Conservation (phyloP, 139 green algal species). For the Mesotaenium endlicherianum region DNA sequence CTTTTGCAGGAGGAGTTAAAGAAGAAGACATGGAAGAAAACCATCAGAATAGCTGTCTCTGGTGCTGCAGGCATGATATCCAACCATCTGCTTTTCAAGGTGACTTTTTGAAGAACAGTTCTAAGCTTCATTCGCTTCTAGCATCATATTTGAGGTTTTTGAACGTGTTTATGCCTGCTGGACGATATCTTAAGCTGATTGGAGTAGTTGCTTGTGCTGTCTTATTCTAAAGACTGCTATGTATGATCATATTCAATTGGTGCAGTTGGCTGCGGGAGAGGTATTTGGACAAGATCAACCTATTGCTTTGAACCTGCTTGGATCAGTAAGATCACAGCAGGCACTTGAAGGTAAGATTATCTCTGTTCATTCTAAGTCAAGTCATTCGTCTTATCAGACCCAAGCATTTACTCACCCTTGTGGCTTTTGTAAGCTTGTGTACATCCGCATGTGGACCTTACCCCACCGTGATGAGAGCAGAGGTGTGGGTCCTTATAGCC, state of each 20-base stretch:
- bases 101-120: slow-evolving; percentile 45
- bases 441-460: too few species aligned
- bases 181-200: too few species aligned
- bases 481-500: neutral
- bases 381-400: too few species aligned
- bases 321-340: slow-evolving; percentile 67
- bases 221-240: too few species aligned
- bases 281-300: slow-evolving; percentile 84
- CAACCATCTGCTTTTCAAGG: slow-evolving; percentile 92
- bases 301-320: slow-evolving; percentile 80
- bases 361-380: too few species aligned
- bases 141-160: too few species aligned
- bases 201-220: too few species aligned
- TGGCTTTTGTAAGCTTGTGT: too few species aligned
- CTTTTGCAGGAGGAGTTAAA: slow-evolving; percentile 27
- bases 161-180: too few species aligned
- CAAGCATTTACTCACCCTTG: too few species aligned
- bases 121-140: too few species aligned
- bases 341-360: slow-evolving; percentile 71
- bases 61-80: slow-evolving; percentile 84
- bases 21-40: slow-evolving; percentile 45
- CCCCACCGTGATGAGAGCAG: neutral
- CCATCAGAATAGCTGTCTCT: slow-evolving; percentile 68
- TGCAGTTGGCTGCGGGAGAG: slow-evolving; percentile 38
- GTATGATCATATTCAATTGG: too few species aligned